phyloP scores from a whole-genome alignment of 768 basidiomycete species.

The Pisolithus tinctorius region DNA sequence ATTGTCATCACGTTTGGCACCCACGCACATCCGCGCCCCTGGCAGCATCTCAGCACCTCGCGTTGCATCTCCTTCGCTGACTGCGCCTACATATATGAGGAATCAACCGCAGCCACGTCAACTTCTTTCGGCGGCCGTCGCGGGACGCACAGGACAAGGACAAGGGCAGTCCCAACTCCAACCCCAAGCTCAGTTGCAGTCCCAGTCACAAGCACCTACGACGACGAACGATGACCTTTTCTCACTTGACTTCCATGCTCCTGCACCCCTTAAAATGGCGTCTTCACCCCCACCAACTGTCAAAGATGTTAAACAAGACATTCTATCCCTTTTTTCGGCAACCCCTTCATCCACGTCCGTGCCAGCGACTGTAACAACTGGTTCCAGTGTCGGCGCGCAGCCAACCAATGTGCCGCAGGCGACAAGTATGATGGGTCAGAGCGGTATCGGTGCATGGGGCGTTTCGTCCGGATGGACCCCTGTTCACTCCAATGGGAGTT shows the following conservation, averaged over 20 bases:
- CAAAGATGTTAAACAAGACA: conserved; percentile 80
- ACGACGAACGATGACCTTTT: conserved; percentile 58
- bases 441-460: conserved; percentile 59
- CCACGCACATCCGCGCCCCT: conserved; percentile 6
- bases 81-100: conserved; percentile 24
- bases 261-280: conserved; percentile 25
- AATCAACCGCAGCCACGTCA: conserved; percentile 23
- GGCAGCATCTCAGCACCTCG: conserved; percentile 19
- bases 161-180: conserved; percentile 5
- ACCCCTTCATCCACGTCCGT: conserved; percentile 8
- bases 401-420: conserved; percentile 12
- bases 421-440: conserved; percentile 49
- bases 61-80: conserved; percentile 22
- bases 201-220: conserved; percentile 28
- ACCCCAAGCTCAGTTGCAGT: conserved; percentile 11
- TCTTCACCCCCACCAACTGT: conserved; percentile 31
- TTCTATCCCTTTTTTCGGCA: conserved; percentile 66
- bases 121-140: conserved; percentile 35
- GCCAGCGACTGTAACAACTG: not conserved
- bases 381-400: no score
- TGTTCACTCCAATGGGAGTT: conserved; percentile 22
- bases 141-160: conserved; percentile 14
- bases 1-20: not conserved
- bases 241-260: conserved; percentile 78
- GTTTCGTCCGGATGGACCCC: conserved; percentile 57